Base-by-base conservation (phyloP, 2,329 filamentous ascomycete genomes). In the Cercospora janseana region DNA sequence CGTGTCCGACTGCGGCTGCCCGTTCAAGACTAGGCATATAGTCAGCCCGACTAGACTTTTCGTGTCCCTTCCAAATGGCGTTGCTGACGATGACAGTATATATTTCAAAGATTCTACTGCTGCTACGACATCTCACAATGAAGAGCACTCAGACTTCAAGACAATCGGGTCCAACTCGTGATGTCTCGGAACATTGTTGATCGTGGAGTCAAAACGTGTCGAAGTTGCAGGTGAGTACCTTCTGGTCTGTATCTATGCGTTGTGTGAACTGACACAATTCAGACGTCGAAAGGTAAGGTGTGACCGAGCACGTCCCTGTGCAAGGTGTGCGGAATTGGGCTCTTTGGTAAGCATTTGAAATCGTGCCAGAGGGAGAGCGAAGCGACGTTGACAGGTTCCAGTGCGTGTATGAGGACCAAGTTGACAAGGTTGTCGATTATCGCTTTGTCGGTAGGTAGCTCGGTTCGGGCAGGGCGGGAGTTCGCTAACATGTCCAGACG, bases 231-330 rank as follows among this genome's bases (percentile, higher is more conserved):
- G 54, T 53, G 51, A 21, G 28, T 34, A 6, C n/a, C n/a, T n/a
- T n/a, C 18, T 37, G 18, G 32, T 5, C 16, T 31, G 9, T 12
- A n/a, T 12, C 38, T 20, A 35, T 43, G 9, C n/a, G 3, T 18
- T 16, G 4, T 10, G 18, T 4, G 13, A 42, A 44, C 52, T 49
- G 28, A 50, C 37, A 32, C 23, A 8, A 5, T 15, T 7, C 16
- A 57, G 54, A 26, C 48, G 54, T 32, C 45, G 54, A 32, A 57
- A 57, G 48, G 52, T 57, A 18, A 46, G 49, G 12, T 57, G 51
- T 40, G 45, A 51, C 29, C 31, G 51, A 44, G 50, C 48, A 16
- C 44, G 54, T 5, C 48, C 54, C 28, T 57, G 54, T 32, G 51
- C 46, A 21, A 51, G 49, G 47, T 57, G 54, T 38, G 44, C 51